phyloP scores from a whole-genome alignment of 2,329 filamentous ascomycete genomes.

The Neospermospora avenae region DNA sequence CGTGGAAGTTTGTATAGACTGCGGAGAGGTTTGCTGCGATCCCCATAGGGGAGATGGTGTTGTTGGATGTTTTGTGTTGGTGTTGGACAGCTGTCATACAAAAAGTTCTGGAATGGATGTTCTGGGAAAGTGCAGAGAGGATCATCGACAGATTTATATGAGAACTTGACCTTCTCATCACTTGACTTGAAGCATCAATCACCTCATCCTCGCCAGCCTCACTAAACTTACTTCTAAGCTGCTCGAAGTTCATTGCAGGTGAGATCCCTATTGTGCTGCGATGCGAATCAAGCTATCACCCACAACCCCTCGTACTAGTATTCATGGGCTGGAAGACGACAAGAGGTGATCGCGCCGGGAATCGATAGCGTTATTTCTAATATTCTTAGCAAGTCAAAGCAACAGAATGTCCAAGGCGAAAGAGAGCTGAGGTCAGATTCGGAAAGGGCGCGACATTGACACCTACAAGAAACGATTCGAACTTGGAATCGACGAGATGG shows the following conservation, averaged over 20 bases:
- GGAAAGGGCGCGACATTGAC: no score
- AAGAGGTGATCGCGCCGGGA: no score
- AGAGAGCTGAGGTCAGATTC: no score
- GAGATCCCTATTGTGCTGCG: neutral
- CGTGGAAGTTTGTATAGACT: conserved; percentile 14
- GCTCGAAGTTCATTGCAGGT: neutral
- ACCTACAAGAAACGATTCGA: neutral
- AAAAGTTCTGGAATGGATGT: neutral
- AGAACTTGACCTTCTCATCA: neutral
- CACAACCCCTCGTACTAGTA: neutral
- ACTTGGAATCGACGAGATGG: neutral
- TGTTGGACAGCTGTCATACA: no score
- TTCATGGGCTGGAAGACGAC: no score
- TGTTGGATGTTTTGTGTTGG: no score
- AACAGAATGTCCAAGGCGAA: no score
- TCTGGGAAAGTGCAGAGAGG: neutral
- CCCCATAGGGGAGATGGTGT: conserved; percentile 11
- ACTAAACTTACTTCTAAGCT: neutral
- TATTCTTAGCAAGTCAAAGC: no score
- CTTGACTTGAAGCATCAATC: neutral
- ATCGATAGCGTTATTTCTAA: no score
- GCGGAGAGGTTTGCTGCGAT: conserved; percentile 16
- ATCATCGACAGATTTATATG: no score
- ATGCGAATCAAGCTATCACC: neutral
- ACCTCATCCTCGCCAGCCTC: neutral